These are phyloP conservation scores for Meira nashicola DNA, from an alignment of 1,284 basidiomycete species.

Conservation along the genomic window DNA sequence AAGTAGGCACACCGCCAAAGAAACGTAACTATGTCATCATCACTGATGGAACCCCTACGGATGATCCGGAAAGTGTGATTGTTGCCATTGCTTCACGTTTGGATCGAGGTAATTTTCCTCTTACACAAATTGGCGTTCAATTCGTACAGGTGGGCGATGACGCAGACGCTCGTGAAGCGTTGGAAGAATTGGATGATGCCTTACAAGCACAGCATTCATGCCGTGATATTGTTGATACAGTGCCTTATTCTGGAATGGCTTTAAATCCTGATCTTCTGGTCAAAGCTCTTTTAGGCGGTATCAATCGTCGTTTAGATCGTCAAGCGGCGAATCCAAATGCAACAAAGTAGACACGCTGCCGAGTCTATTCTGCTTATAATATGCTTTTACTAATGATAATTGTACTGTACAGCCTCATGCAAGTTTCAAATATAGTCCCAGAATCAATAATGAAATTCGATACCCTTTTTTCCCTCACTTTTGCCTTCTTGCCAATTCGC, in stretches of 20 bases:
- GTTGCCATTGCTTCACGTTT: constrained; percentile 58
- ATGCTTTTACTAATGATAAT: too few relatives aligned
- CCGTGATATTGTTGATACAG: constrained; percentile 61
- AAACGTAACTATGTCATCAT: constrained; percentile 22
- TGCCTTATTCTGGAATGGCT: constrained; percentile 56
- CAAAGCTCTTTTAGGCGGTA: constrained; percentile 61
- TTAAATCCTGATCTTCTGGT: constrained; percentile 57
- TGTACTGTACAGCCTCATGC: too few relatives aligned
- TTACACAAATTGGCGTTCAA: constrained; percentile 60
- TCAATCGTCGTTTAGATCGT: constrained; percentile 56
- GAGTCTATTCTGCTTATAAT: too few relatives aligned
- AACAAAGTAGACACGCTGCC: too few relatives aligned
- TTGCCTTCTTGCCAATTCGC: too few relatives aligned
- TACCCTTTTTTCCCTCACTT: too few relatives aligned
- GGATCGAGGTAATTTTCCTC: constrained; percentile 58
- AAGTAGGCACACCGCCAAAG: constrained; percentile 11
- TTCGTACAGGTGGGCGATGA: constrained; percentile 59
- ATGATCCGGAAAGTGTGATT: constrained; percentile 60
- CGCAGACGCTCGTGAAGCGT: constrained; percentile 56
- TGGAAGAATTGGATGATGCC: constrained; percentile 59
- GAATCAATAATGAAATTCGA: too few relatives aligned
- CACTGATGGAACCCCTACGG: constrained; percentile 46
- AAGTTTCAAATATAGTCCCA: too few relatives aligned
- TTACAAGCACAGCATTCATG: constrained; percentile 20
- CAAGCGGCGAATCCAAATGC: constrained; percentile 7